Percentiles rank a stretch among this genome's conserved stretches.
Conservation (phyloP, 2,329 filamentous ascomycete species). For the Paecilomyces sp. region DNA sequence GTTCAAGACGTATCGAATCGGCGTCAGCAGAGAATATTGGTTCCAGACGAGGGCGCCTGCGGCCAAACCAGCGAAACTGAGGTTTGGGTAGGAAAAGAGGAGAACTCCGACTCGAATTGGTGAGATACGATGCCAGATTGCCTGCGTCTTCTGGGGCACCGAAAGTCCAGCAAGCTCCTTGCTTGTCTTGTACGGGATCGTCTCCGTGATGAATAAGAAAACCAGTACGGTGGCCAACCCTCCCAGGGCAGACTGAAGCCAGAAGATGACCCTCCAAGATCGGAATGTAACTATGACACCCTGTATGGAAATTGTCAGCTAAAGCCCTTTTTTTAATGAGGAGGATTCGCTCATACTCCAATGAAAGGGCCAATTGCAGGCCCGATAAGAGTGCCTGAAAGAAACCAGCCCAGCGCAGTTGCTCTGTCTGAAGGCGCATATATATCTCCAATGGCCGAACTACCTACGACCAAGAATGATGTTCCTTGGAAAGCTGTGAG, state of each 20-base stretch:
- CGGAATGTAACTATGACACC: conserved; percentile 70
- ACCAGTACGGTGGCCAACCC: conserved; percentile 53
- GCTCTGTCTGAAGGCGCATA: conserved; percentile 62
- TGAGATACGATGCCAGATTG: conserved; percentile 58
- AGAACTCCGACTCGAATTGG: conserved; percentile 55
- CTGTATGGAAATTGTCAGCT: conserved; percentile 48
- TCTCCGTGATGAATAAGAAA: conserved; percentile 64
- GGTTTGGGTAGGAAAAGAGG: conserved; percentile 62
- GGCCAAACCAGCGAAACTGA: conserved; percentile 55
- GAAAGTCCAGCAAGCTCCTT: conserved; percentile 54
- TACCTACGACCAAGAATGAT: conserved; percentile 65
- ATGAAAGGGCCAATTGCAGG: conserved; percentile 54
- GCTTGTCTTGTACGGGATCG: conserved; percentile 58
- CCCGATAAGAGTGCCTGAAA: conserved; percentile 64
- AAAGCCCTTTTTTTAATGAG: neutral
- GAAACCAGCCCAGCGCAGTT: conserved; percentile 67
- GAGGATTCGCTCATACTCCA: conserved; percentile 17
- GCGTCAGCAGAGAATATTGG: conserved; percentile 62
- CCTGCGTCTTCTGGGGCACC: conserved; percentile 41
- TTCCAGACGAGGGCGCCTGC: conserved; percentile 65
- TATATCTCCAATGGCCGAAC: conserved; percentile 61
- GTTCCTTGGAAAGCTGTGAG: conserved; percentile 70
- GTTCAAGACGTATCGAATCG: conserved; percentile 66
- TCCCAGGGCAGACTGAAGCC: conserved; percentile 64
- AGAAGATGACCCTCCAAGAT: conserved; percentile 70